These are phyloP conservation scores for Neoarthrinium moseri DNA, from an alignment of 2,329 filamentous ascomycete genomes.

Conservation along the genomic window DNA sequence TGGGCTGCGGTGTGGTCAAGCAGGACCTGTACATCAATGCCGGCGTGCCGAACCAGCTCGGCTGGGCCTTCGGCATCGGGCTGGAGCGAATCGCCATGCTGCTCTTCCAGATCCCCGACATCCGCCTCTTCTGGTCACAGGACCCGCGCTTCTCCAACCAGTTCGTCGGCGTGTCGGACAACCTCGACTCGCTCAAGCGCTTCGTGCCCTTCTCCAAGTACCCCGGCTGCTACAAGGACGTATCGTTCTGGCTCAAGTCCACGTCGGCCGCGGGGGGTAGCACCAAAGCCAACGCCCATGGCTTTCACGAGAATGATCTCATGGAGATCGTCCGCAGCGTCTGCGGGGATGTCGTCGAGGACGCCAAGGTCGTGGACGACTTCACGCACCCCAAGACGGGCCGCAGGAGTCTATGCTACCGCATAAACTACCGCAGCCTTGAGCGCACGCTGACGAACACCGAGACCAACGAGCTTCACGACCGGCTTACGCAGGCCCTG, in stretches of 20 bases:
- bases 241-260: slow-evolving; percentile 82
- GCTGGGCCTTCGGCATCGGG: slow-evolving; percentile 95
- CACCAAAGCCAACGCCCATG: slow-evolving; percentile 34
- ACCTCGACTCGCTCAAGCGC: slow-evolving; percentile 49
- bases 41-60: slow-evolving; percentile 70
- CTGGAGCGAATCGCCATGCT: slow-evolving; percentile 97
- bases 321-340: slow-evolving; percentile 92
- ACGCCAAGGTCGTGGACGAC: slow-evolving; percentile 79
- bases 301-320: slow-evolving; percentile 91
- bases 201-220: slow-evolving; percentile 91
- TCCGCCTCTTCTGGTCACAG: slow-evolving; percentile 91
- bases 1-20: slow-evolving; percentile 88
- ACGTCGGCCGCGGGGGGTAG: slow-evolving; percentile 47
- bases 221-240: slow-evolving; percentile 85
- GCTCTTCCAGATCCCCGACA: slow-evolving; percentile 93
- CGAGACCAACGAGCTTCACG: slow-evolving; percentile 77
- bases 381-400: slow-evolving; percentile 87
- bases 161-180: slow-evolving; percentile 64
- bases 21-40: slow-evolving; percentile 80
- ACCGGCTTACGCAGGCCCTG: slow-evolving; percentile 62
- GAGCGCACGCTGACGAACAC: slow-evolving; percentile 85
- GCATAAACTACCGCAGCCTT: slow-evolving; percentile 89
- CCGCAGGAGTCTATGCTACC: slow-evolving; percentile 82
- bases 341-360: slow-evolving; percentile 81
- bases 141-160: slow-evolving; percentile 85